Percentiles rank a stretch among this genome's conserved stretches.
These are phyloP conservation scores for Aspergillus pseudotamarii DNA, from an alignment of 2,329 filamentous ascomycete genomes.

Conservation along the genomic window DNA sequence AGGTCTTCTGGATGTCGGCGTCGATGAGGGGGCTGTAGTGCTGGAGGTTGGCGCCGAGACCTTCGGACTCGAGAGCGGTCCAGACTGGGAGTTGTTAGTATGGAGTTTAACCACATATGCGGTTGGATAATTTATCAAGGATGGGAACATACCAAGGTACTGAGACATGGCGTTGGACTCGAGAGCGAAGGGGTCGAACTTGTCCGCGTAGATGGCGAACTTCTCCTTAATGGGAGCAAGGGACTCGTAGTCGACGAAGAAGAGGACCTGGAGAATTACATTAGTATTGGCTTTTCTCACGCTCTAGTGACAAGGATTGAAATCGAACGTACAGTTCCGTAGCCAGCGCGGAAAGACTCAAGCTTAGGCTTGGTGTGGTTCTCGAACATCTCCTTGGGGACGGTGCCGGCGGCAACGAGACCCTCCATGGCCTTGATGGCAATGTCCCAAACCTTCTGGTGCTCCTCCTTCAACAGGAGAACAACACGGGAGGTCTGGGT, in stretches of 20 bases:
- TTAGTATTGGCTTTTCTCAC: neutral
- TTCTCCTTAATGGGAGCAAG: constrained; percentile 63
- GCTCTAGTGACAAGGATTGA: neutral
- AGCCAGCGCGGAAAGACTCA: constrained; percentile 66
- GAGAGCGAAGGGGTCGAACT: constrained; percentile 74
- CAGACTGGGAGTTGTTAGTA: constrained; percentile 54
- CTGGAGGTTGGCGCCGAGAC: constrained; percentile 84
- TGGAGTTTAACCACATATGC: too few relatives aligned
- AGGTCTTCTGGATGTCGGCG: constrained; percentile 67
- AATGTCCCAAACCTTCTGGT: constrained; percentile 85
- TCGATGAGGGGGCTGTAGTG: constrained; percentile 90
- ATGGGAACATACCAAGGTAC: constrained; percentile 51
- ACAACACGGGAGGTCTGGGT: constrained; percentile 77
- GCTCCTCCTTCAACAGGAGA: constrained; percentile 77
- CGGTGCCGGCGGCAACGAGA: constrained; percentile 38
- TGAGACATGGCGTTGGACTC: constrained; percentile 82
- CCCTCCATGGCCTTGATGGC: constrained; percentile 64
- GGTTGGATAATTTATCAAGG: neutral
- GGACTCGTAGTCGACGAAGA: constrained; percentile 75
- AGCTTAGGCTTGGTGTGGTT: constrained; percentile 49
- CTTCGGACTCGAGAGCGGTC: constrained; percentile 79
- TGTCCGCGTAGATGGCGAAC: constrained; percentile 74
- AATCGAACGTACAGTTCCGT: constrained; percentile 68
- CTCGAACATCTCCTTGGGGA: constrained; percentile 60
- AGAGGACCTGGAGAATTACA: constrained; percentile 58